Percentiles rank a stretch among this genome's conserved stretches.
phyloP scores from a whole-genome alignment of 169 alveolate genomes.

The Eimeria maxima region DNA sequence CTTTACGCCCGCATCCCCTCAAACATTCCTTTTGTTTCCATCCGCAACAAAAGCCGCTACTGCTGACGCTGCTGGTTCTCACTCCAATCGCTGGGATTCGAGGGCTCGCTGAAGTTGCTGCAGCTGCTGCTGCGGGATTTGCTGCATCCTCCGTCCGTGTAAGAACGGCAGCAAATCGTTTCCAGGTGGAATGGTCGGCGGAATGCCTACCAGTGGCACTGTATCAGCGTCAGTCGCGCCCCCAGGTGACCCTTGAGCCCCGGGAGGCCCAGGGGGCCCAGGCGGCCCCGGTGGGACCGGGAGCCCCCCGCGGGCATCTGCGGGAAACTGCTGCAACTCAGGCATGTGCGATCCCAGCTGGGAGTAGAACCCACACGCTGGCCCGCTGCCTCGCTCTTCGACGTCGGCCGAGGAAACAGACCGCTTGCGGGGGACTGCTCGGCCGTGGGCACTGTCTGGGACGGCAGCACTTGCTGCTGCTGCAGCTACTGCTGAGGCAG shows the following conservation, averaged over 20 bases:
- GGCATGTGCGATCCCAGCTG: constrained; percentile 10
- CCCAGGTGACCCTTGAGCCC: constrained; percentile 39
- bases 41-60: not conserved
- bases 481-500: not conserved
- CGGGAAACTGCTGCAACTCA: constrained; percentile 5
- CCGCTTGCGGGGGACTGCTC: constrained; percentile 33
- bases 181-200: constrained; percentile 34
- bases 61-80: not conserved
- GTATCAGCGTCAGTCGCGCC: constrained; percentile 24
- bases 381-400: not conserved
- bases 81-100: constrained; percentile 69
- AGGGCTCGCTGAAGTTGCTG: constrained; percentile 75
- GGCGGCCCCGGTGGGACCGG: not conserved
- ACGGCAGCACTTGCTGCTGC: constrained; percentile 3
- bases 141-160: constrained; percentile 63
- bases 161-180: constrained; percentile 53
- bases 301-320: constrained; percentile 56
- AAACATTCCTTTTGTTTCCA: not conserved
- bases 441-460: constrained; percentile 49
- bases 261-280: constrained; percentile 41
- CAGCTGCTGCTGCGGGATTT: constrained; percentile 76
- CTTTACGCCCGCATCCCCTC: not conserved
- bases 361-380: constrained; percentile 56
- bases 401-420: constrained; percentile 22
- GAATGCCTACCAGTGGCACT: constrained; percentile 27